Evolutionary conservation across 805 yeast genomes (phyloP).

Genomic region (Zygoascus biomembranicola): DNA sequence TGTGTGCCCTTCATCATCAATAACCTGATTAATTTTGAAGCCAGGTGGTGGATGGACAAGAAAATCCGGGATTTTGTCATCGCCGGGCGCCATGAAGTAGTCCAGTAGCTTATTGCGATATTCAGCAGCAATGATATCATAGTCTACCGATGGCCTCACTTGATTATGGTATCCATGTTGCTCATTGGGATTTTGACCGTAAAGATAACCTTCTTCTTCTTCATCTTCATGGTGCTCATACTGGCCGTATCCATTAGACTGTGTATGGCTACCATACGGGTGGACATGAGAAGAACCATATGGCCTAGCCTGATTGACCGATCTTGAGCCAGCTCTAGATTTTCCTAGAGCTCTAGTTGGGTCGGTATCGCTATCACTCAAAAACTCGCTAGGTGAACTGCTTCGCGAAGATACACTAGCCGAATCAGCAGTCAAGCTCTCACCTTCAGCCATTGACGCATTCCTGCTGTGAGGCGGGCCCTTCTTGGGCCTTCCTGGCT

Average conservation of each 20-base stretch:
- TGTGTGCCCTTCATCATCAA: conserved; percentile 92
- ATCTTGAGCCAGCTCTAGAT: not conserved
- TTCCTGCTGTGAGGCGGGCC: not conserved
- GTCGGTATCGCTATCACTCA: conserved; percentile 45
- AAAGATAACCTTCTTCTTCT: conserved; percentile 4
- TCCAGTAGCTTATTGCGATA: conserved; percentile 37
- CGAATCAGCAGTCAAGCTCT: conserved; percentile 18
- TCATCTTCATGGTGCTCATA: not conserved
- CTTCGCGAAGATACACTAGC: conserved; percentile 21
- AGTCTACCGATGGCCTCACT: conserved; percentile 1
- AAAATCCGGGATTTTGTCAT: conserved; percentile 54
- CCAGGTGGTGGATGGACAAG: conserved; percentile 54
- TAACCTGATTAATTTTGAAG: conserved; percentile 65
- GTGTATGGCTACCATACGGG: not conserved
- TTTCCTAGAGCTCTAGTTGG: conserved; percentile 29
- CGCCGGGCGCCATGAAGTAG: conserved; percentile 50
- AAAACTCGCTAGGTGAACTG: conserved; percentile 47
- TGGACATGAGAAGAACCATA: not conserved
- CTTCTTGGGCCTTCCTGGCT: conserved; percentile 12
- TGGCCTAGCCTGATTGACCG: not conserved
- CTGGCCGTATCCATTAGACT: not conserved
- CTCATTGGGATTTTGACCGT: not conserved
- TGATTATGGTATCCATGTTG: not conserved
- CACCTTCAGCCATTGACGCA: conserved; percentile 2
- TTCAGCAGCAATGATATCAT: conserved; percentile 12